A percentile compares a stretch with the other conserved stretches of the same genome.
Conservation (phyloP, 441 rosid species). For the Adansonia madagascariensis region DNA sequence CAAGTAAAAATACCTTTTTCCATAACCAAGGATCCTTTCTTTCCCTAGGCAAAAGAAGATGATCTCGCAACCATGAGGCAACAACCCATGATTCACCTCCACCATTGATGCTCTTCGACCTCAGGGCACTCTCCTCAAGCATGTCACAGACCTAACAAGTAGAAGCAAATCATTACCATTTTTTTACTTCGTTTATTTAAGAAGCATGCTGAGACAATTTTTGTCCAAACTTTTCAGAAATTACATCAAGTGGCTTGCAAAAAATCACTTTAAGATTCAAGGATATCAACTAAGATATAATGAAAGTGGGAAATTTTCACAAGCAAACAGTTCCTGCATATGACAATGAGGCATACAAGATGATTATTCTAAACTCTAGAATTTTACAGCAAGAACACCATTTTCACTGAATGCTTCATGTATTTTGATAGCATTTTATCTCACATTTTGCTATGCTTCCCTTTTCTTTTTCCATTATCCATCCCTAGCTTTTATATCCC, state of each 20-base stretch:
- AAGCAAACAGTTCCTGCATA: background rate
- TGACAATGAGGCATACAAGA: background rate
- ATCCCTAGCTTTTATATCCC: conserved; percentile 4
- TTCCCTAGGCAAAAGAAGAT: conserved; percentile 83
- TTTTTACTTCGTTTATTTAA: background rate
- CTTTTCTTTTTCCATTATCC: background rate
- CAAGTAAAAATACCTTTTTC: conserved; percentile 58
- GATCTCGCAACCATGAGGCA: conserved; percentile 81
- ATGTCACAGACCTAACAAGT: conserved; percentile 71
- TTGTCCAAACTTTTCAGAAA: background rate
- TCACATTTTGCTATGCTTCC: background rate
- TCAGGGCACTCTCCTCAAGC: conserved; percentile 84
- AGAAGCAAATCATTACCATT: conserved; percentile 15
- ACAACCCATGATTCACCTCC: conserved; percentile 81
- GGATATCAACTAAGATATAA: background rate
- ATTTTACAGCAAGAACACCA: background rate
- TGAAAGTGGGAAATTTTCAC: background rate
- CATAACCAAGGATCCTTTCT: conserved; percentile 77
- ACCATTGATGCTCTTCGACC: conserved; percentile 49
- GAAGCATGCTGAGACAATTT: background rate
- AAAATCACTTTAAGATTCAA: background rate
- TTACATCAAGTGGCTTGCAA: conserved; percentile 4
- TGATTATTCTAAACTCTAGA: background rate
- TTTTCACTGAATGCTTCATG: background rate
- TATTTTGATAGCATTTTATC: background rate